These are phyloP conservation scores for Takakia lepidozioides DNA, from an alignment of 225 moss, liverwort and hornwort genomes.

Conservation along the genomic window DNA sequence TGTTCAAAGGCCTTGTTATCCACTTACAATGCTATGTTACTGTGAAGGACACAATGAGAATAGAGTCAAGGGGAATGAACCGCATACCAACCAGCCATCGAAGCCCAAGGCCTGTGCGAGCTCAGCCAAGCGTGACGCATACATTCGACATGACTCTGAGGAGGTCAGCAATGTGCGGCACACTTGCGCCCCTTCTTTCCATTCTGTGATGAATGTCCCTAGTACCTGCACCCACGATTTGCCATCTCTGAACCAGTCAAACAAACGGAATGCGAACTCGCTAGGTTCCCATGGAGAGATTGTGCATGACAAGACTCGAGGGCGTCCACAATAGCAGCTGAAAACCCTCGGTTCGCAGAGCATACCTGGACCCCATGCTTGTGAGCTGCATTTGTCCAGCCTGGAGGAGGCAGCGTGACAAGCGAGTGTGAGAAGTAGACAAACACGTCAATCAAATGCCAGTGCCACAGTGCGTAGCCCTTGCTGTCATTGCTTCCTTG, in stretches of 20 bases:
- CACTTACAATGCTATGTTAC: too few relatives aligned
- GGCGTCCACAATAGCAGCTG: too few relatives aligned
- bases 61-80: not conserved
- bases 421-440: conserved; percentile 89
- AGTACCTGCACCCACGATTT: conserved; percentile 35
- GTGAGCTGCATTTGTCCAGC: conserved; percentile 92
- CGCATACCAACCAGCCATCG: conserved; percentile 96
- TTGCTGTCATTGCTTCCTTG: conserved; percentile 24
- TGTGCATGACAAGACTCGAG: too few relatives aligned
- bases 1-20: too few relatives aligned
- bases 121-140: conserved; percentile 79
- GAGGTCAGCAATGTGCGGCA: conserved; percentile 61
- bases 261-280: not conserved
- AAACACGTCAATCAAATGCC: conserved; percentile 84
- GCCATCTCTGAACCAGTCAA: not conserved
- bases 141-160: conserved; percentile 43
- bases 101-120: conserved; percentile 78
- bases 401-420: conserved; percentile 78
- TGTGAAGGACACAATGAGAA: too few relatives aligned
- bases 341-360: too few relatives aligned
- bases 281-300: too few relatives aligned
- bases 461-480: conserved; percentile 63
- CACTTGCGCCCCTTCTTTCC: conserved; percentile 48
- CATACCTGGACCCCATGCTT: conserved; percentile 84
- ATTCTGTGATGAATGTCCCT: conserved; percentile 92